Conservation (phyloP, 2,329 filamentous ascomycete species). For the Beauveria bassiana region DNA sequence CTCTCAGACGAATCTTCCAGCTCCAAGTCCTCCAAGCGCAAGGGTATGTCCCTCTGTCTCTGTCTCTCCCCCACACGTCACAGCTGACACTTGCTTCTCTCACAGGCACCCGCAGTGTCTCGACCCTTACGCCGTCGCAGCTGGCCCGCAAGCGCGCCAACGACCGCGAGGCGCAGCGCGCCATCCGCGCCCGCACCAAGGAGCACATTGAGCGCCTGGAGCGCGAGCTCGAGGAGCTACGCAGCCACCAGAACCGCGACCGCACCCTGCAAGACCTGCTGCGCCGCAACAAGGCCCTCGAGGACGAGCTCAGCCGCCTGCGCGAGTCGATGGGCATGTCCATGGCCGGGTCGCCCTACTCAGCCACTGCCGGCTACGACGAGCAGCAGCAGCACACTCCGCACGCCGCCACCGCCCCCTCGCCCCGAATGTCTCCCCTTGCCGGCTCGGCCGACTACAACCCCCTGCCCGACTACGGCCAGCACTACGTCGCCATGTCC, state of each 20-base stretch:
- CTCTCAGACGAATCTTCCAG: slow-evolving; percentile 32
- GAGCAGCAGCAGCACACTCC: slow-evolving; percentile 29
- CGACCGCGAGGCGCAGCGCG: slow-evolving; percentile 82
- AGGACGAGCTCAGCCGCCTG: slow-evolving; percentile 42
- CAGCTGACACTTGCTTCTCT: slow-evolving; percentile 8
- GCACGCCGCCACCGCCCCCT: slow-evolving; percentile 29
- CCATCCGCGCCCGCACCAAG: slow-evolving; percentile 79
- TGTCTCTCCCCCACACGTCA: background rate
- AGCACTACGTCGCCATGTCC: slow-evolving; percentile 28
- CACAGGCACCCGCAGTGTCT: slow-evolving; percentile 64
- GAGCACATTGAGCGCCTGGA: slow-evolving; percentile 76
- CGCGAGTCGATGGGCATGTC: slow-evolving; percentile 38
- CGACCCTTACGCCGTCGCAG: slow-evolving; percentile 80
- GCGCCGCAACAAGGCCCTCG: slow-evolving; percentile 44
- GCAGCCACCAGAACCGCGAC: slow-evolving; percentile 39
- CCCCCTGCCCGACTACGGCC: slow-evolving; percentile 34
- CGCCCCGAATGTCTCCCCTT: slow-evolving; percentile 38
- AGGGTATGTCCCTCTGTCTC: slow-evolving; percentile 28
- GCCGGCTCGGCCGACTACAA: slow-evolving; percentile 35
- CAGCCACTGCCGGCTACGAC: slow-evolving; percentile 30
- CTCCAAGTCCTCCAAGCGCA: slow-evolving; percentile 35
- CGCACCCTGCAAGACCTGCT: slow-evolving; percentile 44
- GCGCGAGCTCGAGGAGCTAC: slow-evolving; percentile 62
- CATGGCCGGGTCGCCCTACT: slow-evolving; percentile 31
- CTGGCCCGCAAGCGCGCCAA: slow-evolving; percentile 86